phyloP scores from a whole-genome alignment of 495 filamentous ascomycete genomes.

The Gamarada debralockiae region DNA sequence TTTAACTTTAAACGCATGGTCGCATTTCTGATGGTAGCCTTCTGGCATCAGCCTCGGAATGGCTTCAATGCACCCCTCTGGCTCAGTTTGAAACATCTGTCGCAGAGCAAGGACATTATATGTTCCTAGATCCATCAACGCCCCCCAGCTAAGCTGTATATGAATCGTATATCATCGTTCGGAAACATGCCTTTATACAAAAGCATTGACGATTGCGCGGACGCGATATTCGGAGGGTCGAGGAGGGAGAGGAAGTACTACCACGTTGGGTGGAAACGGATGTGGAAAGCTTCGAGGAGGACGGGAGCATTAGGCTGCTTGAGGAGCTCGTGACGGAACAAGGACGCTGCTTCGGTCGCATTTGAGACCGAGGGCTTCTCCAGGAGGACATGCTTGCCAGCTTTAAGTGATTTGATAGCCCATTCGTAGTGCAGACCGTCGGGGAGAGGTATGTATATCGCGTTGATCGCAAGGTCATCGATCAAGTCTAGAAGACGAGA shows the following conservation, averaged over 20 bases:
- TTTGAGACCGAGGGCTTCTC: slow-evolving; percentile 55
- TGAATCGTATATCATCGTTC: slow-evolving; percentile 51
- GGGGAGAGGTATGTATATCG: slow-evolving; percentile 48
- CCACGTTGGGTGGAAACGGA: slow-evolving; percentile 54
- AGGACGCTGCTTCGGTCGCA: slow-evolving; percentile 36
- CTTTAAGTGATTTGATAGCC: slow-evolving; percentile 44
- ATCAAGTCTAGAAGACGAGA: slow-evolving; percentile 38
- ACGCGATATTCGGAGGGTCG: slow-evolving; percentile 34
- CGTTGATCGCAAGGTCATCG: slow-evolving; percentile 46
- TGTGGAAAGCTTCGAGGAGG: slow-evolving; percentile 58
- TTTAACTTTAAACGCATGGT: slow-evolving; percentile 36
- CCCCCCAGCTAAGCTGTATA: slow-evolving; percentile 53
- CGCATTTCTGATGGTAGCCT: slow-evolving; percentile 27
- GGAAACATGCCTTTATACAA: slow-evolving; percentile 26
- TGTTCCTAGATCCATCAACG: slow-evolving; percentile 52
- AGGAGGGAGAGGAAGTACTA: slow-evolving; percentile 41
- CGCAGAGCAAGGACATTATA: slow-evolving; percentile 39
- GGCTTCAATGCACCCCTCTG: slow-evolving; percentile 16
- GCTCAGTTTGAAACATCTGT: slow-evolving; percentile 14
- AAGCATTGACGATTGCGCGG: slow-evolving; percentile 28
- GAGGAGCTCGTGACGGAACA: slow-evolving; percentile 39
- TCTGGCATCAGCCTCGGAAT: slow-evolving; percentile 7
- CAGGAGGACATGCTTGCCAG: slow-evolving; percentile 55
- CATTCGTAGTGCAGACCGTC: slow-evolving; percentile 54
- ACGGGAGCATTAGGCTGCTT: slow-evolving; percentile 29